Evolutionary conservation across 1,284 basidiomycete genomes (phyloP), one percentile per base, ranked within the genome.

Genomic region (Mycena citricolor): DNA sequence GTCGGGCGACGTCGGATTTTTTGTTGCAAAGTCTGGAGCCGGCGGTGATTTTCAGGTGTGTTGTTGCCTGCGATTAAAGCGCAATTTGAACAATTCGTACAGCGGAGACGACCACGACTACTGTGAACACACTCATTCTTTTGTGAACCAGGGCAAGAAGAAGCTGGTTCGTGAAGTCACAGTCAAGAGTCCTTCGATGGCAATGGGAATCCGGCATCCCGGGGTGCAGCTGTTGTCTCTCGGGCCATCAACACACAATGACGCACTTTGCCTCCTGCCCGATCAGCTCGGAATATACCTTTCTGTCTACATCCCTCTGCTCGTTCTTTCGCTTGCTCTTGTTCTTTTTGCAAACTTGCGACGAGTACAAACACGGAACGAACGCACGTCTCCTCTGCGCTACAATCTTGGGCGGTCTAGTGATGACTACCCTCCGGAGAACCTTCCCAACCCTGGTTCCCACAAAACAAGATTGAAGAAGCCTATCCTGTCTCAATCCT

Each of bases 91-190:
- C 39, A 14, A 32, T 21, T 16, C n/a, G n/a, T 44, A 21, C 57
- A 91, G 89, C 56, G 91, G 86, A 8, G 90, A 94, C 60, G 87
- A 94, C 64, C 87, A 89, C 54, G 91, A 94, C 60, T 90, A 90
- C 53, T 94, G 91, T 63, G 86, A 90, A 56, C 76, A 86, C 51
- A 69, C 66, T 42, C 86, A 90, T 60, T 44, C 54, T 8, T 59
- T 42, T 32, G 35, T 24, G 32, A 55, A 32, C 35, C 62, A 22
- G 60, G 46, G 46, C 16, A 31, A 41, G 20, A 3, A 42, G 6
- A 52, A 24, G 36, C 42, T 59, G 17, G 67, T 79, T 32, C 70
- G 71, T 42, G 85, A 89, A 64, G 71, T 92, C 14, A 88, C 89
- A 0, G 73, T 94, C 56, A 92, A 91, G 62, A 86, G 90, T 0